A percentile compares a stretch with the other conserved stretches of the same genome.
Conservation (phyloP, 306 rosid species). For the Ceratonia siliqua region DNA sequence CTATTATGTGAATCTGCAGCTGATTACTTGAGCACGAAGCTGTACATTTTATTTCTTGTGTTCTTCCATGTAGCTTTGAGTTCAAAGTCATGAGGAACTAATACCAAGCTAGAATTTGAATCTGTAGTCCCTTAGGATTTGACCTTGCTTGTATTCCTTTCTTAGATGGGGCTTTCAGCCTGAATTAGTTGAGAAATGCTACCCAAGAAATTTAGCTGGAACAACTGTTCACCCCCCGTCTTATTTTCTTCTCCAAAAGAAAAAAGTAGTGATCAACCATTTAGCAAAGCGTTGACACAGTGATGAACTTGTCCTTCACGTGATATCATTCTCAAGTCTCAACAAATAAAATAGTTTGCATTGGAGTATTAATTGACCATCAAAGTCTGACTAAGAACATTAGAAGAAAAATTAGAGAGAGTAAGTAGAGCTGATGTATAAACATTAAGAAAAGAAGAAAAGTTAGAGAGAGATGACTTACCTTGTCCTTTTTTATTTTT, state of each 20-base stretch:
- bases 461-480: background rate
- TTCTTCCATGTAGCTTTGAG: background rate
- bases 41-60: background rate
- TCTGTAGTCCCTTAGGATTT: background rate
- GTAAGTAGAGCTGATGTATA: background rate
- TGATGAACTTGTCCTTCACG: background rate
- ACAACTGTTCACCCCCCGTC: background rate
- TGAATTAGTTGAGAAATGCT: background rate
- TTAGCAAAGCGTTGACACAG: background rate
- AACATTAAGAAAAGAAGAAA: no score
- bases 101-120: conserved; percentile 8
- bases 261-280: background rate
- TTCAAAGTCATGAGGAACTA: background rate
- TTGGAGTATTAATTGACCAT: background rate
- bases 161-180: background rate
- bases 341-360: background rate
- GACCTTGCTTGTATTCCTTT: background rate
- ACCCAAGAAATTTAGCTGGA: background rate
- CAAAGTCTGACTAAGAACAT: background rate
- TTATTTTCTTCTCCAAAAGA: background rate
- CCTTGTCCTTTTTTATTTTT: no score
- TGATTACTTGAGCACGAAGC: conserved; percentile 5
- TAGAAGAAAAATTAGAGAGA: background rate
- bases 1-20: background rate
- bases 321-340: background rate